These are phyloP conservation scores for Phyllosticta citribraziliensis DNA, from an alignment of 2,329 filamentous ascomycete species.

Conservation along the genomic window DNA sequence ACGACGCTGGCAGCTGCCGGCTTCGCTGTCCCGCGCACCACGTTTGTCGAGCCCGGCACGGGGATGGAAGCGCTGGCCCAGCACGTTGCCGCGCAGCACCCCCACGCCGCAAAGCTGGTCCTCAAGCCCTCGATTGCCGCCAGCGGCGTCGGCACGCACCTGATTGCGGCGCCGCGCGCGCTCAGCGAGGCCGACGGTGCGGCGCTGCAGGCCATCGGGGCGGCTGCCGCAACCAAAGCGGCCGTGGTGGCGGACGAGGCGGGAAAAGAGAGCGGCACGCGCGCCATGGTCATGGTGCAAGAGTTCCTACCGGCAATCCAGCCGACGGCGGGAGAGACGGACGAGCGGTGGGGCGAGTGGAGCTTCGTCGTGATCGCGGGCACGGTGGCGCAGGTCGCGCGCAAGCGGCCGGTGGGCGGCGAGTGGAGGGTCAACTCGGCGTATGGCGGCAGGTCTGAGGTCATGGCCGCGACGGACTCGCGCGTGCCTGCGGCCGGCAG, in stretches of 20 bases:
- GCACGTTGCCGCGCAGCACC: background rate
- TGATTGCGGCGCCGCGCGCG: background rate
- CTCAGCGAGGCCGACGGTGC: background rate
- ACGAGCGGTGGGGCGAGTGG: conserved; percentile 7
- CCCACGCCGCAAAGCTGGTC: background rate
- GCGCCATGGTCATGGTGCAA: conserved; percentile 1
- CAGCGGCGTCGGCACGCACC: conserved; percentile 1
- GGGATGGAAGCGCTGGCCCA: background rate
- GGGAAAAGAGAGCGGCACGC: background rate
- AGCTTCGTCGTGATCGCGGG: conserved; percentile 1
- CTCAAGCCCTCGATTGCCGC: conserved; percentile 9
- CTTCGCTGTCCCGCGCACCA: conserved; percentile 2
- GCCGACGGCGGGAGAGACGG: background rate
- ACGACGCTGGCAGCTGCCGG: background rate
- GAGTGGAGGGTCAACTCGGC: conserved; percentile 8
- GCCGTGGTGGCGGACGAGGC: background rate
- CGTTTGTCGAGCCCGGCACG: background rate
- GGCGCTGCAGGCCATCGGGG: background rate
- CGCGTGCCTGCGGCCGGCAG: conserved; percentile 1
- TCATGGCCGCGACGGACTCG: background rate
- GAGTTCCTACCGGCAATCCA: conserved; percentile 1
- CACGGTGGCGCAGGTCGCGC: background rate
- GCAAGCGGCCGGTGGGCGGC: conserved; percentile 1
- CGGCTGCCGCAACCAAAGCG: background rate
- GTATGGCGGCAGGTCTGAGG: conserved; percentile 2